These are phyloP conservation scores for Xylaria longipes DNA, from an alignment of 495 filamentous ascomycete species.

Conservation along the genomic window DNA sequence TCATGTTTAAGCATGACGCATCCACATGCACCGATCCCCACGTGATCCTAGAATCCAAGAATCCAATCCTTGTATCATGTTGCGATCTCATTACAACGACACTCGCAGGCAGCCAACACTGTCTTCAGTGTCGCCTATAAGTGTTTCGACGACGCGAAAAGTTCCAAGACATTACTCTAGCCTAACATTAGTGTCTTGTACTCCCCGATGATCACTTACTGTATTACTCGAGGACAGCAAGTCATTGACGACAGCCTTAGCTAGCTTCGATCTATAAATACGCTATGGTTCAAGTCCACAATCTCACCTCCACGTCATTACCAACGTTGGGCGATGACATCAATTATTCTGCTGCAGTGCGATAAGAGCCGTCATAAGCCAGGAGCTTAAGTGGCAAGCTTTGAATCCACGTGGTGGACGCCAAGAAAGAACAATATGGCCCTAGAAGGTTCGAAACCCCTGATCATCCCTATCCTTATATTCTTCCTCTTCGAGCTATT, in stretches of 20 bases:
- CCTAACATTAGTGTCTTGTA: neutral
- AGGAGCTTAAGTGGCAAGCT: neutral
- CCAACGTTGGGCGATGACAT: neutral
- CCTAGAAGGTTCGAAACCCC: neutral
- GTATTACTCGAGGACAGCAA: neutral
- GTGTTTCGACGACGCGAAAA: neutral
- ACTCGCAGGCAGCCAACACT: neutral
- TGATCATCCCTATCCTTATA: neutral
- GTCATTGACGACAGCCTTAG: neutral
- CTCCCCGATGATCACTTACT: neutral
- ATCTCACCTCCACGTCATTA: neutral
- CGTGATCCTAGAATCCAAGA: neutral
- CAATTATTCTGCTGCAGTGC: conserved; percentile 3
- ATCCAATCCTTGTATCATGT: conserved; percentile 2
- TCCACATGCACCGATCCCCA: conserved; percentile 2
- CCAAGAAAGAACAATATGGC: neutral
- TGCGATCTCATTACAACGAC: conserved; percentile 7
- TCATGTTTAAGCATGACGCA: neutral
- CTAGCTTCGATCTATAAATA: conserved; percentile 7
- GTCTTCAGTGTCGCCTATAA: neutral
- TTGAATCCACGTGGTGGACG: neutral
- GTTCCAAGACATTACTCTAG: neutral
- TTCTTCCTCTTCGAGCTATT: neutral
- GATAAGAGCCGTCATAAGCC: neutral
- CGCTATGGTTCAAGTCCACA: neutral